Evolutionary conservation across 495 filamentous ascomycete species (phyloP).

Genomic region (Neurospora hispaniola): DNA sequence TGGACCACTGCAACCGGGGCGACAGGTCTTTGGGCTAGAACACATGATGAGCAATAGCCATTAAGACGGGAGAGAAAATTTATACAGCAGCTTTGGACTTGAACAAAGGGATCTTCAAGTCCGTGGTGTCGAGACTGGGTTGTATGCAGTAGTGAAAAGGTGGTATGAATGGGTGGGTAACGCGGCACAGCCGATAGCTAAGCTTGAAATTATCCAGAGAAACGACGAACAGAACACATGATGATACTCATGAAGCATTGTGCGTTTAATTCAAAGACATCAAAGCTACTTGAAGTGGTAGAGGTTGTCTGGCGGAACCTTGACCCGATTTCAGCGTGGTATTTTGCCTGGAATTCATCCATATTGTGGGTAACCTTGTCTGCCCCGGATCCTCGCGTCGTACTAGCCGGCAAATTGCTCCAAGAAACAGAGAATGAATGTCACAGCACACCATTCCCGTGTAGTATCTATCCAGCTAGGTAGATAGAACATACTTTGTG

Average conservation of each 20-base stretch:
- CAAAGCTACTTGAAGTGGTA: not conserved
- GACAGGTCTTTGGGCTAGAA: not conserved
- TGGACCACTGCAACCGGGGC: not conserved
- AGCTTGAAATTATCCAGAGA: not conserved
- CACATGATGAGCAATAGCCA: not conserved
- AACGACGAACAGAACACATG: not conserved
- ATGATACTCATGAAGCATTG: not conserved
- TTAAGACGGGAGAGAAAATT: too few species aligned
- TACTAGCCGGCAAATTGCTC: not conserved
- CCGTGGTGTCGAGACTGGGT: not conserved
- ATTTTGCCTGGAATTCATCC: slow-evolving; percentile 1
- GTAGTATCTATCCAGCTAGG: not conserved
- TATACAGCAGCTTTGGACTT: not conserved
- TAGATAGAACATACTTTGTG: not conserved
- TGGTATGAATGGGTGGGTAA: not conserved
- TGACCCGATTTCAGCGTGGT: not conserved
- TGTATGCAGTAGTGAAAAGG: slow-evolving; percentile 2
- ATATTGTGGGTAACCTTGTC: slow-evolving; percentile 1
- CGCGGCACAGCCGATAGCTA: not conserved
- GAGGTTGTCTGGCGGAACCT: not conserved
- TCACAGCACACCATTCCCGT: not conserved
- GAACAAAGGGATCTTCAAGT: not conserved
- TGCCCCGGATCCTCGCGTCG: not conserved
- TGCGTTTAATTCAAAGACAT: not conserved
- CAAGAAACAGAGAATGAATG: not conserved